Conservation (phyloP, 2,329 filamentous ascomycete species). For the Ophiosphaerella narmari region DNA sequence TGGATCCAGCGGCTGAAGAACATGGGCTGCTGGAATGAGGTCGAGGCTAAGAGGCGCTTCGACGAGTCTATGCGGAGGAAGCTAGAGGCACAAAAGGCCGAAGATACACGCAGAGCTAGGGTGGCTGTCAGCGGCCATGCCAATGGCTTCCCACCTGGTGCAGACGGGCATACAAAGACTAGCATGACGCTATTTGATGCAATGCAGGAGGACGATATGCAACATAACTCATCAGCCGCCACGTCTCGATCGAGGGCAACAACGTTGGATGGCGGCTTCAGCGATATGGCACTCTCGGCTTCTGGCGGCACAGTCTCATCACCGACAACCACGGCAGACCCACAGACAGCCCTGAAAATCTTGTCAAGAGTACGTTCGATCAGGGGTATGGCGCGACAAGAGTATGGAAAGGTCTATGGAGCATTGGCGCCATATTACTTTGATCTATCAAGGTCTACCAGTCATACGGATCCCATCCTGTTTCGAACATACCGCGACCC, state of each 20-base stretch:
- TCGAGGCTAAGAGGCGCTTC: constrained; percentile 77
- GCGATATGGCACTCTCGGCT: constrained; percentile 67
- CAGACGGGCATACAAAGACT: constrained; percentile 38
- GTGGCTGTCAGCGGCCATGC: constrained; percentile 37
- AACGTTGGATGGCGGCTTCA: constrained; percentile 72
- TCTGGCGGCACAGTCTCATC: constrained; percentile 39
- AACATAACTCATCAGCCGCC: constrained; percentile 48
- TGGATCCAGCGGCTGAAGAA: constrained; percentile 86
- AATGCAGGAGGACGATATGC: constrained; percentile 66
- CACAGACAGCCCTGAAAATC: constrained; percentile 68
- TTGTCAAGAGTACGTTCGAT: constrained; percentile 76
- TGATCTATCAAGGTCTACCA: constrained; percentile 74
- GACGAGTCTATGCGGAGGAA: constrained; percentile 67
- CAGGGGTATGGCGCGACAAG: constrained; percentile 81
- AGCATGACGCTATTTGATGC: constrained; percentile 76
- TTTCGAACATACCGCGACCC: constrained; percentile 88
- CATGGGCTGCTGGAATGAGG: constrained; percentile 92
- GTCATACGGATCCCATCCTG: constrained; percentile 77
- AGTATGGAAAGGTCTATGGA: constrained; percentile 91
- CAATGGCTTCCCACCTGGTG: constrained; percentile 45
- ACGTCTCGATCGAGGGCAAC: constrained; percentile 29
- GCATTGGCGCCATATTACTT: constrained; percentile 86
- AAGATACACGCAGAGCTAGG: constrained; percentile 47
- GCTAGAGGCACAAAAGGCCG: constrained; percentile 60
- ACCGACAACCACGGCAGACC: constrained; percentile 51